Conservation (phyloP, 2,329 filamentous ascomycete species). For the Sclerotinia nivalis region DNA sequence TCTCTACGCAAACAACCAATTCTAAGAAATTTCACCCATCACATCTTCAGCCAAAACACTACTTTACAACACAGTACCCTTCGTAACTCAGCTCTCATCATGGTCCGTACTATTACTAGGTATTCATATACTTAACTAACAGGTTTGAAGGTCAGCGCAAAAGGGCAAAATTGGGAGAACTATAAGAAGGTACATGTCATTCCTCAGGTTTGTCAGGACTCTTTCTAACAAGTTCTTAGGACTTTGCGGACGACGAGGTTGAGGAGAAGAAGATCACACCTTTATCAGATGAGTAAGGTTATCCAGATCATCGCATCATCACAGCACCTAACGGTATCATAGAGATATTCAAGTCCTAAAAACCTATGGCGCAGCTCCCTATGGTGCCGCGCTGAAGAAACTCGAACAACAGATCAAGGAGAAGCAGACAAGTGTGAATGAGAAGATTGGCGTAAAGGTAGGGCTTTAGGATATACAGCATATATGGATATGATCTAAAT, state of each 20-base stretch:
- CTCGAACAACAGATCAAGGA: slow-evolving; percentile 99
- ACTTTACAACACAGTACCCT: slow-evolving; percentile 1
- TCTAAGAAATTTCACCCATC: not conserved
- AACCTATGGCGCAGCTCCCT: slow-evolving; percentile 96
- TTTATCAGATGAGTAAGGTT: slow-evolving; percentile 85
- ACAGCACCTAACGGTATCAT: slow-evolving; percentile 42
- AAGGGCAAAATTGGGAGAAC: slow-evolving; percentile 95
- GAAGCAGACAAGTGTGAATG: slow-evolving; percentile 95
- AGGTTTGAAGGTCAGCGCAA: slow-evolving; percentile 18
- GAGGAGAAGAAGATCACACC: slow-evolving; percentile 99
- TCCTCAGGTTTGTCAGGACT: not conserved
- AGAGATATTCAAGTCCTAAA: slow-evolving; percentile 99
- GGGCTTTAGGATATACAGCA: not conserved
- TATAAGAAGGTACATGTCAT: slow-evolving; percentile 74
- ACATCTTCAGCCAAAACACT: not conserved
- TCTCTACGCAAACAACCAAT: not conserved
- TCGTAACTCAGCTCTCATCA: slow-evolving; percentile 18
- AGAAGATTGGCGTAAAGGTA: slow-evolving; percentile 92
- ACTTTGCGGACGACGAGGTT: slow-evolving; percentile 89
- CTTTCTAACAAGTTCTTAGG: slow-evolving; percentile 21
- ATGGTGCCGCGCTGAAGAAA: slow-evolving; percentile 90
- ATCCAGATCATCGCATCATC: slow-evolving; percentile 19
- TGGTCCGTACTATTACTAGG: slow-evolving; percentile 14
- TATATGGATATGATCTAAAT: not conserved
- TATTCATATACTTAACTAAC: slow-evolving; percentile 2